These are phyloP conservation scores for Calvatia gigantea DNA, from an alignment of 768 basidiomycete species.

Conservation along the genomic window DNA sequence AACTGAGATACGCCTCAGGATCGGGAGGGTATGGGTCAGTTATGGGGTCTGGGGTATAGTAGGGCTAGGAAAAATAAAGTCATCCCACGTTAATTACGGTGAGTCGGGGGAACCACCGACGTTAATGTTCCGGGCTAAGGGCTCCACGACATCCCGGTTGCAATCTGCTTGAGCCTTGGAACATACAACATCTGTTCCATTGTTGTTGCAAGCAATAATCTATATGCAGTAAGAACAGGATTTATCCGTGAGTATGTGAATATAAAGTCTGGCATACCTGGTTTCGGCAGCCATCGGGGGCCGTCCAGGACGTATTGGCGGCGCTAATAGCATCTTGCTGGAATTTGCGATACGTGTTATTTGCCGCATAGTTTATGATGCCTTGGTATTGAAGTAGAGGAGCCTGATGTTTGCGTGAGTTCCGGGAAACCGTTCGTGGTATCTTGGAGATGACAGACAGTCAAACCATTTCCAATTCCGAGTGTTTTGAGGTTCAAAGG, in stretches of 20 bases:
- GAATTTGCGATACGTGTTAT: slow-evolving; percentile 54
- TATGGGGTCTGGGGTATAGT: slow-evolving; percentile 39
- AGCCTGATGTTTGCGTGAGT: slow-evolving; percentile 22
- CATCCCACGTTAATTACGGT: slow-evolving; percentile 7
- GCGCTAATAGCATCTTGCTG: slow-evolving; percentile 33
- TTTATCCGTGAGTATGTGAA: not conserved
- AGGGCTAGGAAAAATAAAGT: slow-evolving; percentile 27
- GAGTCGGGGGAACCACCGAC: slow-evolving; percentile 19
- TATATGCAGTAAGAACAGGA: slow-evolving; percentile 16
- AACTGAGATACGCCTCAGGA: slow-evolving; percentile 28
- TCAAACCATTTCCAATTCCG: slow-evolving; percentile 62
- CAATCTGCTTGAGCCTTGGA: slow-evolving; percentile 56
- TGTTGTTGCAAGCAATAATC: slow-evolving; percentile 52
- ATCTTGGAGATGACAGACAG: slow-evolving; percentile 31
- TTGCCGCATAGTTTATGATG: slow-evolving; percentile 50
- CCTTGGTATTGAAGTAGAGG: slow-evolving; percentile 53
- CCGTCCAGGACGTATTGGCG: slow-evolving; percentile 41
- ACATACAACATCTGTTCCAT: slow-evolving; percentile 46
- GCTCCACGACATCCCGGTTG: slow-evolving; percentile 50
- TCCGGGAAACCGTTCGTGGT: not conserved
- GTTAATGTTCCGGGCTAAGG: slow-evolving; percentile 52
- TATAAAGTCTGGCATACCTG: slow-evolving; percentile 28
- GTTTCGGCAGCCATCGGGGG: slow-evolving; percentile 44
- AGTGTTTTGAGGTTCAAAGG: slow-evolving; percentile 56
- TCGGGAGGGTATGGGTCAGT: slow-evolving; percentile 48